phyloP scores from a whole-genome alignment of 192 early-diverging fungal genomes.

The Coemansia sp. region DNA sequence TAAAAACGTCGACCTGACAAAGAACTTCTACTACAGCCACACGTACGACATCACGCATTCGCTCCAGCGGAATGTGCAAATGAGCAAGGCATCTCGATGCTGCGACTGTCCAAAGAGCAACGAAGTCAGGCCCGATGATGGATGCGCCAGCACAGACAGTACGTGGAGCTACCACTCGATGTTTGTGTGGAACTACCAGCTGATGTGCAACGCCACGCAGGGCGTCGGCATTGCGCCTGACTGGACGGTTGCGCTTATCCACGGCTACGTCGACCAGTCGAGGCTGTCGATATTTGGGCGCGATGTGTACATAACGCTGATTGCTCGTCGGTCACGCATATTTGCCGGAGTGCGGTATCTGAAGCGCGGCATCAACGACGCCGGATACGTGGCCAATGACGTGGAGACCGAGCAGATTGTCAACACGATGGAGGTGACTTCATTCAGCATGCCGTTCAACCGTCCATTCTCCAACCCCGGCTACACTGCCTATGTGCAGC shows the following conservation, averaged over 20 bases:
- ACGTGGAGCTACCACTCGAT: slow-evolving; percentile 66
- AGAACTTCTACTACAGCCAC: slow-evolving; percentile 97
- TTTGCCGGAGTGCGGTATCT: slow-evolving; percentile 97
- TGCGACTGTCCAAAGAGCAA: background rate
- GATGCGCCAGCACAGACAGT: background rate
- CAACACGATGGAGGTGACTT: slow-evolving; percentile 84
- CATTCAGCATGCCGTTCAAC: slow-evolving; percentile 68
- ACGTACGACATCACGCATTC: slow-evolving; percentile 94
- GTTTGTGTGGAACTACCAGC: slow-evolving; percentile 94
- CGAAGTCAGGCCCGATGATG: background rate
- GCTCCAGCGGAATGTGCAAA: slow-evolving; percentile 74
- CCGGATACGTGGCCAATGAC: slow-evolving; percentile 98
- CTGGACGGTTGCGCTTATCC: slow-evolving; percentile 64
- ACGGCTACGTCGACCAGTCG: slow-evolving; percentile 98
- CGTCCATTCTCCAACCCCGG: slow-evolving; percentile 61
- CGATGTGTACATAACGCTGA: slow-evolving; percentile 88
- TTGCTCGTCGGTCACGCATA: slow-evolving; percentile 89
- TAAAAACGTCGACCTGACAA: slow-evolving; percentile 86
- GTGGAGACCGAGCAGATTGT: slow-evolving; percentile 99
- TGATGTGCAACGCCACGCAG: slow-evolving; percentile 58
- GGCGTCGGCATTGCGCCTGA: slow-evolving; percentile 31
- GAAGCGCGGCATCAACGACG: slow-evolving; percentile 92
- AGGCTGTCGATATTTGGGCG: slow-evolving; percentile 89
- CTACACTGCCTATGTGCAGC: slow-evolving; percentile 95
- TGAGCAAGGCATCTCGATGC: background rate